These are phyloP conservation scores for Lepidium sativum DNA, from an alignment of 345 rosid genomes.

Conservation along the genomic window DNA sequence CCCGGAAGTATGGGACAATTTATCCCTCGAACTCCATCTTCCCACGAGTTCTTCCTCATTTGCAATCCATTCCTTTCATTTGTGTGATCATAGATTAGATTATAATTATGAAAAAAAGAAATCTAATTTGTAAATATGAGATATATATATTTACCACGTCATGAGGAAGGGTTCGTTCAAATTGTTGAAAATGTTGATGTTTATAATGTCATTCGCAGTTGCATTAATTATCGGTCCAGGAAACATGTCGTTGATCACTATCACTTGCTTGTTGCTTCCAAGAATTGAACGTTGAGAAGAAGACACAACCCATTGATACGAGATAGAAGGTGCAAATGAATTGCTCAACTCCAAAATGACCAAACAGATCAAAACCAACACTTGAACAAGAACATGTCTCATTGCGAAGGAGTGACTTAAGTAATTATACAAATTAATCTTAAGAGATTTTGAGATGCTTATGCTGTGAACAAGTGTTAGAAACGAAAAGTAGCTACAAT, in stretches of 20 bases:
- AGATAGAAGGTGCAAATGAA: slow-evolving; percentile 18
- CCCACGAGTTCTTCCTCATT: slow-evolving; percentile 72
- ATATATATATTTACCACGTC: slow-evolving; percentile 60
- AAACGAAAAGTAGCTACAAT: neutral
- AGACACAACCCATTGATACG: slow-evolving; percentile 41
- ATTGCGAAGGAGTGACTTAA: too few species aligned
- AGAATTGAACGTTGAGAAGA: slow-evolving; percentile 40
- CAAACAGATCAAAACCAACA: slow-evolving; percentile 3
- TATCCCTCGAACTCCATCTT: slow-evolving; percentile 71
- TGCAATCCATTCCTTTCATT: slow-evolving; percentile 55
- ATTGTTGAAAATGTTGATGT: slow-evolving; percentile 43
- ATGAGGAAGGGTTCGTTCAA: slow-evolving; percentile 57
- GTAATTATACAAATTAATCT: too few species aligned
- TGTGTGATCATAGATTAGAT: neutral
- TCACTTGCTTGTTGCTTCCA: slow-evolving; percentile 41
- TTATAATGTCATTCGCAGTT: slow-evolving; percentile 42
- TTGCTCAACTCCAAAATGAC: slow-evolving; percentile 2
- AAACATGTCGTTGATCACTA: slow-evolving; percentile 53
- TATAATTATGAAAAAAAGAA: neutral
- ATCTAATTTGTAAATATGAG: neutral
- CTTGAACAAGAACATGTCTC: too few species aligned
- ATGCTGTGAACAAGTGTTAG: neutral
- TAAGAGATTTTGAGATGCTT: too few species aligned
- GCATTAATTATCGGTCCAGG: slow-evolving; percentile 62
- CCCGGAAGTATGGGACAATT: slow-evolving; percentile 71